Conservation (phyloP, 208 protist genomes). For the Novymonas esmeraldas region DNA sequence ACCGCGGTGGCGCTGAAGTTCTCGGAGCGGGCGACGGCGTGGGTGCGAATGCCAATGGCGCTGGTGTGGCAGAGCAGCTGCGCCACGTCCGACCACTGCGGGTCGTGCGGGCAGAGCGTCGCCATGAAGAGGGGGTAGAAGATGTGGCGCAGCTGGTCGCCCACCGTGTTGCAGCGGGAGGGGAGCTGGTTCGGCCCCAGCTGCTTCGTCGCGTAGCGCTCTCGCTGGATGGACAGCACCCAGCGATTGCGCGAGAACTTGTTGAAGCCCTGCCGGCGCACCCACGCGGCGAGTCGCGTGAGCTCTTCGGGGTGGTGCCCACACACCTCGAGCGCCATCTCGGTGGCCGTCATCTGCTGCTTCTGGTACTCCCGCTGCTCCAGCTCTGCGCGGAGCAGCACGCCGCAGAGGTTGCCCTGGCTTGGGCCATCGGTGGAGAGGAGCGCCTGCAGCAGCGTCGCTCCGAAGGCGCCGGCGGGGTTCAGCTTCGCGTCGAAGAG, state of each 20-base stretch:
- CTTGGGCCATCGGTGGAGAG: conserved; percentile 74
- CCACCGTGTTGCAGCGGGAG: conserved; percentile 54
- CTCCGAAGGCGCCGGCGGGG: conserved; percentile 68
- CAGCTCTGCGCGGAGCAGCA: conserved; percentile 79
- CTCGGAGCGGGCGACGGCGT: conserved; percentile 43
- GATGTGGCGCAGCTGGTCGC: conserved; percentile 93
- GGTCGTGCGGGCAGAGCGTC: conserved; percentile 89
- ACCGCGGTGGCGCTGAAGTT: conserved; percentile 49
- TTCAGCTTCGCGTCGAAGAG: conserved; percentile 76
- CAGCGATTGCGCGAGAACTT: conserved; percentile 78
- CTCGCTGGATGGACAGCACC: conserved; percentile 59
- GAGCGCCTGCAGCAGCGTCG: conserved; percentile 75
- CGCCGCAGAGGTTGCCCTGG: conserved; percentile 78
- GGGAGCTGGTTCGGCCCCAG: conserved; percentile 47
- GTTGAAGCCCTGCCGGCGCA: conserved; percentile 85
- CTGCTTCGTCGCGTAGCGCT: conserved; percentile 18
- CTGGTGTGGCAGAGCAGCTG: conserved; percentile 94
- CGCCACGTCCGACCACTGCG: conserved; percentile 89
- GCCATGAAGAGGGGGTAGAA: conserved; percentile 99
- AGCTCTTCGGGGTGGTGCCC: conserved; percentile 80
- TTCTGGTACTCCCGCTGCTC: conserved; percentile 77
- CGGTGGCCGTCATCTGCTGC: conserved; percentile 60
- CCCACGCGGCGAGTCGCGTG: conserved; percentile 71
- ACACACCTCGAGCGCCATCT: conserved; percentile 73
- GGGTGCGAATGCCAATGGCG: conserved; percentile 93